Percentiles rank a stretch among this genome's conserved stretches.
phyloP scores from a whole-genome alignment of 2,329 filamentous ascomycete genomes.

The Stemphylium beticola region DNA sequence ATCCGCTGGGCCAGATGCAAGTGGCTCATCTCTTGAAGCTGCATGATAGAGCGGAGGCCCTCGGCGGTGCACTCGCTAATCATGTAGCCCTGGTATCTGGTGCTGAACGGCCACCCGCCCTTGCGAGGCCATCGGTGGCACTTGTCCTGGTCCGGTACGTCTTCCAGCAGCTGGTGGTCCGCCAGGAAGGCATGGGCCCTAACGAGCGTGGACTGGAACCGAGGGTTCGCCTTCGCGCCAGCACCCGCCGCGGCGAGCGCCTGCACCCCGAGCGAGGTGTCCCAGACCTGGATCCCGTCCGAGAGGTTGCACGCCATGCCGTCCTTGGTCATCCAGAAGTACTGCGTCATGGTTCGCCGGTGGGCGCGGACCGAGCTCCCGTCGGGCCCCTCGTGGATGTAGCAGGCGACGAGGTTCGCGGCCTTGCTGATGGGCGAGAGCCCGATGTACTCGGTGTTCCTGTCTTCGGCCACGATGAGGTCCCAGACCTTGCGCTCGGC shows the following conservation, averaged over 20 bases:
- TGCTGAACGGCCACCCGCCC: slow-evolving; percentile 13
- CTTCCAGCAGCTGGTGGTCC: neutral
- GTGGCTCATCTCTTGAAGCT: slow-evolving; percentile 7
- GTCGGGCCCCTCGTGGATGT: neutral
- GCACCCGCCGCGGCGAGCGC: neutral
- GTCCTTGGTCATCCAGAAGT: slow-evolving; percentile 2
- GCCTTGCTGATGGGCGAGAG: slow-evolving; percentile 4
- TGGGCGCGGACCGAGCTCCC: neutral
- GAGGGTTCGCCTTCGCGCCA: neutral
- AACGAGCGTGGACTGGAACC: neutral
- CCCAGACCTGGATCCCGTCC: slow-evolving; percentile 4
- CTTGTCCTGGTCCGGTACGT: neutral
- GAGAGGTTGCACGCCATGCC: neutral
- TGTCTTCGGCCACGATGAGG: neutral
- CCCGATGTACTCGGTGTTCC: slow-evolving; percentile 3
- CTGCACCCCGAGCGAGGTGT: neutral
- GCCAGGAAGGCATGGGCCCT: slow-evolving; percentile 5
- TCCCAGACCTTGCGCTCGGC: neutral
- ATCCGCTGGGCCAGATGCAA: no score
- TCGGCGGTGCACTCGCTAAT: slow-evolving; percentile 3
- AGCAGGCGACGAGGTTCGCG: neutral
- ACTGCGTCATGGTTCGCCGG: neutral
- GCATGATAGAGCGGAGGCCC: neutral
- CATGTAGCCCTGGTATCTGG: slow-evolving; percentile 1
- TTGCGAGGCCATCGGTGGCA: neutral